Base-by-base conservation (phyloP, 106 monocot species). In the Iris macrosiphon region DNA sequence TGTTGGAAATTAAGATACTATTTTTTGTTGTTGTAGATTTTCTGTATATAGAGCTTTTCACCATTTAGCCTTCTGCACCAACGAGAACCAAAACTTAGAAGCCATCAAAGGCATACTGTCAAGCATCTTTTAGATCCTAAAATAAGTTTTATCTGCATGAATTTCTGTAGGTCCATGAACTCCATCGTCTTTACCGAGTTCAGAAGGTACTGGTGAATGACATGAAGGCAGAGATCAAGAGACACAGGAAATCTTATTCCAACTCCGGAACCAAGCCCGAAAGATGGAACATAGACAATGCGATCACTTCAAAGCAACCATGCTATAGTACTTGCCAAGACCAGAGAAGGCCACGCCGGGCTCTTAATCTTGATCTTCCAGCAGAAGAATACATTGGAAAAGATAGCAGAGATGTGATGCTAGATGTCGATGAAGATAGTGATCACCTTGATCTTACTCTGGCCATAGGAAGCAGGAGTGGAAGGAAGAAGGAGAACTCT, bases 161-260 rank as follows among this genome's bases (percentile, higher is more conserved):
- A n/a, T n/a, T n/a, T n/a, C n/a, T n/a, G n/a, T n/a, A 80, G 79
- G 79, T 80, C 39, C 45, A 65, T 49, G 79, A 79, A 61, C 73
- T 79, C 16, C 79, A 79, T 55, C 47, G 79, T 2, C 54, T 79
- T 2, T 79, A 79, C 40, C 42, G 44, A 48, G 44, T 69, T 24
- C 79, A 79, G 69, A 79, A 60, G 53, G 4, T 60, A 23, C 15
- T 79, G 40, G 72, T 77, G 77, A 62, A 60, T 16, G 74, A 80
- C 16, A 49, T 80, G 70, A 66, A 62, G 43, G n/a, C n/a, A n/a
- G n/a, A n/a, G n/a, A n/a, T n/a, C n/a, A 63, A 63, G 72, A 68
- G 35, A 56, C 68, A 57, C 35, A 10, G 21, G 29, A 49, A 21
- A 1, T 45, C 39, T n/a, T n/a, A n/a, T n/a, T 26, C 15, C 24